Evolutionary conservation across 768 basidiomycete genomes (phyloP), one percentile per base, ranked within the genome.

Genomic region (Agrocybe praecox): DNA sequence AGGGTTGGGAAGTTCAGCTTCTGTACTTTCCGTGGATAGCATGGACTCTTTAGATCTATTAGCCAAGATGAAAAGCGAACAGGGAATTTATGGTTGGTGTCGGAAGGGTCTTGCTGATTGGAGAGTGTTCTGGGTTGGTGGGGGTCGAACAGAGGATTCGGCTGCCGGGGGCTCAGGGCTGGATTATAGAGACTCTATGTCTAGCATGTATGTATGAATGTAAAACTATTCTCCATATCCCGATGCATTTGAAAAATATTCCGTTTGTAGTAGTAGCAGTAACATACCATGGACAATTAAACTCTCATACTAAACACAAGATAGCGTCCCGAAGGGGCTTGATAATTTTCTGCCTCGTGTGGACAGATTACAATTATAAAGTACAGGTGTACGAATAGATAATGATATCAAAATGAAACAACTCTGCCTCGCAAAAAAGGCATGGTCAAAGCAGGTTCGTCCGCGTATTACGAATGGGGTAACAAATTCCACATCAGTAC

Each of bases 111-210:
- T 76, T 3, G 82, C 85, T 52, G 92, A 94, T 65, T 94, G 86
- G 81, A 76, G 92, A 19, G 82, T 94, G 12, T 86, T 94, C 66
- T 94, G 92, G 92, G 72, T 92, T 10, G 92, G 92, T 0, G 89
- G 89, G 21, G 61, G 58, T 21, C 32, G 18, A 2, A 54, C 55
- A 21, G 46, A 58, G n/a, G 46, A 55, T 32, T 52, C 24, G 14
- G 33, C 3, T 49, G 23, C 7, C 15, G 40, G 52, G 52, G 14
- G 57, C 52, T 26, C 52, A 6, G 17, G 29, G 26, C 34, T 58
- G 14, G 40, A 34, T 44, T 58, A 58, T 32, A 52, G 52, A 33
- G 52, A 58, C 36, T 53, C 57, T 12, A 58, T 49, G 48, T 53
- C 57, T 18, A 55, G 57, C 51, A 58, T 58, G 57, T 58, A 58